phyloP scores from a whole-genome alignment of 2,329 filamentous ascomycete genomes.

The Talaromyces islandicus region DNA sequence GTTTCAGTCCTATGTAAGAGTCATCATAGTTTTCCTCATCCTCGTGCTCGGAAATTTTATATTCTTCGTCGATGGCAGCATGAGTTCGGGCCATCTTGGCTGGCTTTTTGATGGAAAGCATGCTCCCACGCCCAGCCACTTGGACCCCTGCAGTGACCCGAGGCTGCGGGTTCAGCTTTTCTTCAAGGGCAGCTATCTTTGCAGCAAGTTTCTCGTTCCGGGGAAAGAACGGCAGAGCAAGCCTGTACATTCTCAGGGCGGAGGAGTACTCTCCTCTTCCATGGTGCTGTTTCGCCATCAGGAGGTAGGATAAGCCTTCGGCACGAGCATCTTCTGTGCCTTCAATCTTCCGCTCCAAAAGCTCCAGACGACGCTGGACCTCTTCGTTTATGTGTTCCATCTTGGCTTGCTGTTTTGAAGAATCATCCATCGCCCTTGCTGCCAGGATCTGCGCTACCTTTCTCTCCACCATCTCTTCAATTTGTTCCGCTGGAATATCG shows the following conservation, averaged over 20 bases:
- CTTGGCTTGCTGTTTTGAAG: slow-evolving; percentile 33
- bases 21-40: slow-evolving; percentile 21
- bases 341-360: slow-evolving; percentile 80
- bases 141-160: slow-evolving; percentile 11
- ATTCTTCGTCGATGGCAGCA: slow-evolving; percentile 28
- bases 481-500: slow-evolving; percentile 63
- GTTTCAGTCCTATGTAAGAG: slow-evolving; percentile 13
- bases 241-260: slow-evolving; percentile 78
- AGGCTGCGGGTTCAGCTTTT: slow-evolving; percentile 37
- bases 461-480: slow-evolving; percentile 86
- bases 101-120: slow-evolving; percentile 26
- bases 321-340: slow-evolving; percentile 68
- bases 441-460: slow-evolving; percentile 88
- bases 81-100: slow-evolving; percentile 20
- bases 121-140: slow-evolving; percentile 23
- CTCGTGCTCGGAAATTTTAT: slow-evolving; percentile 18
- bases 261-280: slow-evolving; percentile 71
- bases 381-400: slow-evolving; percentile 62
- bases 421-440: slow-evolving; percentile 60
- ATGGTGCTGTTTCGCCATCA: slow-evolving; percentile 90
- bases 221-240: slow-evolving; percentile 79
- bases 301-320: slow-evolving; percentile 74
- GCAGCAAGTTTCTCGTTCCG: slow-evolving; percentile 67
- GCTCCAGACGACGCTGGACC: slow-evolving; percentile 73
- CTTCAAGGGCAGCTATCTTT: slow-evolving; percentile 52